Evolutionary conservation across 768 basidiomycete genomes (phyloP).

Genomic region (Panaeolus papilionaceus): DNA sequence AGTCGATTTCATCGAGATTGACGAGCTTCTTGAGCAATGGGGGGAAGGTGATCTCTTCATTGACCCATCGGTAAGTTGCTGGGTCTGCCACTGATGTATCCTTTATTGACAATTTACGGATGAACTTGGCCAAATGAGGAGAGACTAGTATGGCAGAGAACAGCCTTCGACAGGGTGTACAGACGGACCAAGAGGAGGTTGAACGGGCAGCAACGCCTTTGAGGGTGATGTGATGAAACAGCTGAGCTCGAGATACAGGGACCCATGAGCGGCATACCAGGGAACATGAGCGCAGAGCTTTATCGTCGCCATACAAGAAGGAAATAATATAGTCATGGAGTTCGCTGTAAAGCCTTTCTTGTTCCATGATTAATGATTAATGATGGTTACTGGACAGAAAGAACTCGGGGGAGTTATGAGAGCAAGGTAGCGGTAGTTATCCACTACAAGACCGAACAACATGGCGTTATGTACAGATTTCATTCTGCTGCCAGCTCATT

Average conservation of each 20-base stretch:
- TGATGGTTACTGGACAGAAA: conserved; percentile 15
- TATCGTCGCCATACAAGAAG: conserved; percentile 33
- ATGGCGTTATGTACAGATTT: not conserved
- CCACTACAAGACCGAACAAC: conserved; percentile 4
- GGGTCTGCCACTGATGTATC: conserved; percentile 24
- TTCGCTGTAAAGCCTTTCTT: conserved; percentile 28
- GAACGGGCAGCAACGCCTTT: conserved; percentile 23
- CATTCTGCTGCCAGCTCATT: conserved; percentile 5
- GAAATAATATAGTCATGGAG: conserved; percentile 36
- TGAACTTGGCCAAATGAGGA: conserved; percentile 30
- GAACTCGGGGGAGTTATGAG: not conserved
- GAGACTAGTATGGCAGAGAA: conserved; percentile 26
- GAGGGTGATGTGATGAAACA: conserved; percentile 31
- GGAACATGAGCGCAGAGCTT: conserved; percentile 31
- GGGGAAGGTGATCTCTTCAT: conserved; percentile 30
- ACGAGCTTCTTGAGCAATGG: conserved; percentile 27
- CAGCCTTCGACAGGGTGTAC: conserved; percentile 30
- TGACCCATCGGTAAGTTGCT: conserved; percentile 30
- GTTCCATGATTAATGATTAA: conserved; percentile 20
- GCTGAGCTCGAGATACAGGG: conserved; percentile 30
- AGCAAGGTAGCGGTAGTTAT: not conserved
- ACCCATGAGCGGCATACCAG: conserved; percentile 35
- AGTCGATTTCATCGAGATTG: conserved; percentile 27
- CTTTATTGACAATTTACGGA: conserved; percentile 27
- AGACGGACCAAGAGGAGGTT: conserved; percentile 22